phyloP scores from a whole-genome alignment of 306 rosid species.

The Quercus cerris region DNA sequence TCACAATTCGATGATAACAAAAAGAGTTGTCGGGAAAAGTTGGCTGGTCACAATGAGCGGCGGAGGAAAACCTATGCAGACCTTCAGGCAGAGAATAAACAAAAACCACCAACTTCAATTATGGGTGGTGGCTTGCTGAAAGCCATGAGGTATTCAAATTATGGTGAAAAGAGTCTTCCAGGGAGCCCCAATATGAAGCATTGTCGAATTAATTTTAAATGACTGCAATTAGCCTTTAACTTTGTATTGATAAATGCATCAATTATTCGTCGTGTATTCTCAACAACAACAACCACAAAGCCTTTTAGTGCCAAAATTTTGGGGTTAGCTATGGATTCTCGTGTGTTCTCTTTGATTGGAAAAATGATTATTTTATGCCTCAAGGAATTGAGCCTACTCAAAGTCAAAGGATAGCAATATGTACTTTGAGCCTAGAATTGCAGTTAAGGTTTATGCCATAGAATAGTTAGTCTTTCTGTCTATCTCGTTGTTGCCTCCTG shows the following conservation, averaged over 20 bases:
- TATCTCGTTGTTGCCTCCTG: background rate
- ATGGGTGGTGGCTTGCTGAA: background rate
- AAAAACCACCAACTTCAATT: background rate
- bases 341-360: background rate
- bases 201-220: background rate
- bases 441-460: background rate
- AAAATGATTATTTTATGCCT: background rate
- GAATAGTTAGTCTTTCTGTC: background rate
- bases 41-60: slow-evolving; percentile 28
- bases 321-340: too few species aligned
- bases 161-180: background rate
- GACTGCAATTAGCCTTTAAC: background rate
- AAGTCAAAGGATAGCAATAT: background rate
- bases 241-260: background rate
- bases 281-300: too few species aligned
- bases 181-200: background rate
- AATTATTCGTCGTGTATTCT: background rate
- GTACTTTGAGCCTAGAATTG: background rate
- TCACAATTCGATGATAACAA: slow-evolving; percentile 21
- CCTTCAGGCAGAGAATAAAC: background rate
- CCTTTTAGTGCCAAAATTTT: too few species aligned
- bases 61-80: slow-evolving; percentile 7
- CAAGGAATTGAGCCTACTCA: background rate
- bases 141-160: background rate
- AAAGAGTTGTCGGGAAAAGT: slow-evolving; percentile 30